These are phyloP conservation scores for Quercus tomentella DNA, from an alignment of 331 rosid genomes.

Conservation along the genomic window DNA sequence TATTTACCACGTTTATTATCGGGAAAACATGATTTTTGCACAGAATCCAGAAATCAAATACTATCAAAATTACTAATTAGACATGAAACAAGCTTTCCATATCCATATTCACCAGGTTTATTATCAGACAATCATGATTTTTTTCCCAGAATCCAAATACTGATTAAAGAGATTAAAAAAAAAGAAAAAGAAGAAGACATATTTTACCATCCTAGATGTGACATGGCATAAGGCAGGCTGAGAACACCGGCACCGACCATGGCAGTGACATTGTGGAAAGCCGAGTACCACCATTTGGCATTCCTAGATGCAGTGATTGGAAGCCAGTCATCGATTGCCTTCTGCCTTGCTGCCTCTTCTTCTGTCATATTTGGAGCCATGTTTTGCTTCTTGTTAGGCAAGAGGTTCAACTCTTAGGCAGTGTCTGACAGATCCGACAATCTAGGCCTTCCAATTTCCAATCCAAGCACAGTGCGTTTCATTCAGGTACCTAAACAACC, in stretches of 20 bases:
- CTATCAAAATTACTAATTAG: no score
- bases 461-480: background rate
- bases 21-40: no score
- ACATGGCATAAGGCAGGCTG: slow-evolving; percentile 74
- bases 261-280: slow-evolving; percentile 87
- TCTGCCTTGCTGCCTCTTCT: slow-evolving; percentile 2
- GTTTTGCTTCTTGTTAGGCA: background rate
- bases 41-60: no score
- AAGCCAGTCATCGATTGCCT: slow-evolving; percentile 53
- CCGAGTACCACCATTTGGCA: slow-evolving; percentile 87
- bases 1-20: no score
- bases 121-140: background rate
- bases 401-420: background rate
- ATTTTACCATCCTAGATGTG: slow-evolving; percentile 66
- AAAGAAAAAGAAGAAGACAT: background rate
- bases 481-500: background rate
- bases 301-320: slow-evolving; percentile 63
- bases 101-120: background rate
- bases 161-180: background rate
- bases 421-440: background rate
- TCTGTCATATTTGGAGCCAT: background rate
- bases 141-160: background rate
- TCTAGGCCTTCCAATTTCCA: background rate
- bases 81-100: no score
- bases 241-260: slow-evolving; percentile 97